Base-by-base conservation (phyloP, 2,329 filamentous ascomycete genomes). In the Gremmenia infestans region DNA sequence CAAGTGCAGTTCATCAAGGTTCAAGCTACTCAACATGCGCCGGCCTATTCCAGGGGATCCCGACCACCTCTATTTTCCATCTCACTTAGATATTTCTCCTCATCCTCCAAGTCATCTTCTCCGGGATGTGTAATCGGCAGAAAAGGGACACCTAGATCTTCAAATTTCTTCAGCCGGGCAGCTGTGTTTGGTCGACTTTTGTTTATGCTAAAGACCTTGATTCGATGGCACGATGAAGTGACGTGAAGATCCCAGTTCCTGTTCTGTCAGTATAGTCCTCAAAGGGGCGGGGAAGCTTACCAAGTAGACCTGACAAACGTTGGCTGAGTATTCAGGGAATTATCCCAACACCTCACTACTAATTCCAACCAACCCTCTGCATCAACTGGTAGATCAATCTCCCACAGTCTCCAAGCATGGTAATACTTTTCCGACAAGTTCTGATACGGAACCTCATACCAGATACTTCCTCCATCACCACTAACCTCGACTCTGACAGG, bases 401-500 rank as follows among this genome's bases (percentile, higher is more conserved):
- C 73, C 86, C 86, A 89, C 0, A 76, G 77, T 12, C 86, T 72
- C 86, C 86, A 89, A 0, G 81, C 78, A 63, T 80, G 82, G 48
- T 77, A 81, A 49, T 81, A 78, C 69, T 89, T 89, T 60, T 74
- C 76, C 2, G 78, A 81, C 58, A 89, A 58, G 1, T 85, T 82
- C 49, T 84, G 77, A 0, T 72, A 71, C 0, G 84, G 84, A 0
- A 87, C 86, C 64, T 87, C 83, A 53, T 81, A 77, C 85, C 85
- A 88, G 1, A 78, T 81, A 54, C 73, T 74, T 40, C 85, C 85
- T 23, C 80, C 81, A 65, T 89, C 85, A 32, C 83, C 72, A 56
- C 80, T 84, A 35, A 88, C 73, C 61, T 89, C 86, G 3, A 89
- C 85, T n/a, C 85, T 80, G 47, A 85, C 77, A 59, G 88, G 84